Evolutionary conservation across 1,284 basidiomycete species (phyloP).

Genomic region (Irpex lacteus): DNA sequence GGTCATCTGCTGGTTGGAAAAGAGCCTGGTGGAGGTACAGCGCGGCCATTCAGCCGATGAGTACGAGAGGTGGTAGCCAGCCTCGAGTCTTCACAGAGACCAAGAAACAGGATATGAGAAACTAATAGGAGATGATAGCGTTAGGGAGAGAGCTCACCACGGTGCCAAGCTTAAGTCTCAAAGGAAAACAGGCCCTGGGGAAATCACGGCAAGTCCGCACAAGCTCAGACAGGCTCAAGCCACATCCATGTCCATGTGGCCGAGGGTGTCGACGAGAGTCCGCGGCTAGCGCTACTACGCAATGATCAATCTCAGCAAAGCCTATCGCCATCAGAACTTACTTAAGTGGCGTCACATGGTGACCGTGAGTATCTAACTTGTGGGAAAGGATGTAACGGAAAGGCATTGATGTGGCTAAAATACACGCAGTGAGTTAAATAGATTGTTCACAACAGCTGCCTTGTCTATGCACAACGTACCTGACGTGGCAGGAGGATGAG

Average conservation of each 20-base stretch:
- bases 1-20: constrained; percentile 36
- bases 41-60: constrained; percentile 42
- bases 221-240: neutral
- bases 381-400: neutral
- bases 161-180: neutral
- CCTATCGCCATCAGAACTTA: constrained; percentile 9
- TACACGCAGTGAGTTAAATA: too few species aligned
- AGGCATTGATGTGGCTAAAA: too few species aligned
- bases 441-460: too few species aligned
- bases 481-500: too few species aligned
- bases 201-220: neutral
- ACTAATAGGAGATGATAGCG: neutral
- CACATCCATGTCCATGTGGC: neutral
- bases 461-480: too few species aligned
- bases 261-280: neutral
- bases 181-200: too few species aligned
- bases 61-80: neutral
- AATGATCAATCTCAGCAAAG: neutral
- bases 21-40: constrained; percentile 55
- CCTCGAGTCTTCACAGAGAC: neutral
- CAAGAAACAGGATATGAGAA: neutral
- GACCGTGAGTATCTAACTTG: neutral
- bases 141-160: neutral
- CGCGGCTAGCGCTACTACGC: neutral
- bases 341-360: constrained; percentile 11